Base-by-base conservation (phyloP, 139 green algal genomes). In the Chlorella vulgaris region DNA sequence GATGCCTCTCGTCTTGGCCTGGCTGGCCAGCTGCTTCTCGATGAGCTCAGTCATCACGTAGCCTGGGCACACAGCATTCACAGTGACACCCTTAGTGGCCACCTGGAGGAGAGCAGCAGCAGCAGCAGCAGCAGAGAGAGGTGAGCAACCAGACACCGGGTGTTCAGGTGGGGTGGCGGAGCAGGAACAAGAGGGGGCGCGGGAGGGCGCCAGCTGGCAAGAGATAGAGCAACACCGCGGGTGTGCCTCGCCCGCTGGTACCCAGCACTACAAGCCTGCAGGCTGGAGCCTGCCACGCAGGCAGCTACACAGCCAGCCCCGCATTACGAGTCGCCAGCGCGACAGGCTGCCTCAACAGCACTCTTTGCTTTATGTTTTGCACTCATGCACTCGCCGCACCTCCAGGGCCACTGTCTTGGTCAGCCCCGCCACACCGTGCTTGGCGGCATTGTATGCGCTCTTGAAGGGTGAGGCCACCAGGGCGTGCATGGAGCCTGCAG, bases 381-480 rank as follows among this genome's bases (percentile, higher is more conserved):
- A n/a, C n/a, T n/a, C n/a, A n/a, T n/a, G 36, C 1, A 13, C 22
- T 38, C 40, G 8, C 22, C 74, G 7, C 40, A 66, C 79, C 82
- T 98, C 94, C 65, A 98, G 79, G 4, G 91, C 94, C 24, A 93
- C 84, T 0, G 93, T 96, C 84, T 96, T 96, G 10, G 93, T 96
- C 68, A 96, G 89, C 0, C 93, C 94, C 19, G 91, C 92, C 0
- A 95, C 83, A 21, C 94, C 94, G 81, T 98, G 94, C 88, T 98
- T 98, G 42, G 94, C 94, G 21, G 93, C 93, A 76, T 97, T 97
- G 89, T 98, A 98, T 2, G 94, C 93, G 4, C 88, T 92, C 84
- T 98, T 98, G 88, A 93, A 97, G n/a, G 94, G 94, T 0, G 90
- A 95, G 3, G 94, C 94, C 60, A 96, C 93, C 40, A 94, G 80